Evolutionary conservation across 176 grass and related monocot species (phyloP), one percentile per base, ranked within the genome.

Genomic region (Phragmites australis): DNA sequence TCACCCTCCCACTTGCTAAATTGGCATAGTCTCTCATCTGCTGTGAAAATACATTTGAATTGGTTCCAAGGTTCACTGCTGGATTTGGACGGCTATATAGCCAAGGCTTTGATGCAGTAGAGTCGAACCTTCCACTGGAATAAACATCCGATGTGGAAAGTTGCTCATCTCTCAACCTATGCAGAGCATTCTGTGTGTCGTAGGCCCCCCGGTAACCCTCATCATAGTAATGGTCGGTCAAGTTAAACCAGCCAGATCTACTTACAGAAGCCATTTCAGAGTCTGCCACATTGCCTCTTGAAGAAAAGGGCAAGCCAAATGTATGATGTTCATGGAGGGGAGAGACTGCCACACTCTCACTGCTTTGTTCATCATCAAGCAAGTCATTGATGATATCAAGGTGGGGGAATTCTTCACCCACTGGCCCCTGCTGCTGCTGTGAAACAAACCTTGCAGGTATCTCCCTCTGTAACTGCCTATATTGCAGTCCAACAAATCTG

Each of bases 311-410:
- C 65, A 78, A 50, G 25, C 44, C 86, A 46, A 90, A 81, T 74
- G 90, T 26, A 32, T 42, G 51, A 62, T 91, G 90, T 47, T 80
- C 82, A 21, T 83, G 79, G 76, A 71, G 65, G 12, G 87, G 70
- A 81, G 78, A 75, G 27, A 19, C 87, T 50, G 68, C 29, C 73
- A 81, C 80, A 37, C 43, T 60, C 17, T 74, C 88, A 82, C 76
- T 83, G 68, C 56, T 79, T 72, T 90, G 89, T 82, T 94, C 94
- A 70, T 91, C 92, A 47, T 92, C 94, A 81, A 97, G 87, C 68
- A 97, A 90, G 68, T 94, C 94, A 88, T 97, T 92, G 76, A 94
- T 97, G 70, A 97, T 97, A 79, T 92, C 94, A 85, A 97, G 86
- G 76, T 97, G 94, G 0, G 94, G 94, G 50, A 97, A 97, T 69